Conservation (phyloP, 495 filamentous ascomycete genomes). For the Tuber indicum region DNA sequence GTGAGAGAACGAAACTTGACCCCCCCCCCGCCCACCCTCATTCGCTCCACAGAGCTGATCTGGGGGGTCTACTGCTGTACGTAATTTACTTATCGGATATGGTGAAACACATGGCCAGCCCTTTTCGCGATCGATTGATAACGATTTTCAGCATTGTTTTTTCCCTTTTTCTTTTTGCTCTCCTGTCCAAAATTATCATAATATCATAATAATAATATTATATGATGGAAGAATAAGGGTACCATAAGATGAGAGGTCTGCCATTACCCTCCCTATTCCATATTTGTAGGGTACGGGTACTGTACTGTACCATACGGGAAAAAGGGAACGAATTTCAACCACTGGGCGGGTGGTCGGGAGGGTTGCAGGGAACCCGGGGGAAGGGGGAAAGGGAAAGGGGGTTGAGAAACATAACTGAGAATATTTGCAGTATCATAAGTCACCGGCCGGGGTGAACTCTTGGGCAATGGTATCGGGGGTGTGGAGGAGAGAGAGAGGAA, state of each 20-base stretch:
- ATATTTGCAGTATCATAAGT: neutral
- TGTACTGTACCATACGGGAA: neutral
- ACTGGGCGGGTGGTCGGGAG: neutral
- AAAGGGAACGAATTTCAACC: neutral
- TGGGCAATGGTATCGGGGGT: neutral
- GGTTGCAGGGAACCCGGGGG: neutral
- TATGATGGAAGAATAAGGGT: neutral
- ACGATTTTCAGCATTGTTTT: neutral
- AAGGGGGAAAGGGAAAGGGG: neutral
- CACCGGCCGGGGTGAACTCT: neutral
- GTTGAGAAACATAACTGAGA: neutral
- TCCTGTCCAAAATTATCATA: neutral
- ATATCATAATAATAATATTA: too few species aligned
- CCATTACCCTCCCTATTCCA: neutral
- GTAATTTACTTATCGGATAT: slow-evolving; percentile 4
- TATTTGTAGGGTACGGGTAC: neutral
- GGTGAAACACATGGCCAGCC: neutral
- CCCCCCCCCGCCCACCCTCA: neutral
- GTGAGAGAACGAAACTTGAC: neutral
- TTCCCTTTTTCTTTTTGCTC: neutral
- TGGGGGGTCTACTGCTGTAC: neutral
- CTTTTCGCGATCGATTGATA: neutral
- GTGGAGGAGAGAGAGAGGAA: neutral
- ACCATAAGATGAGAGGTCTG: neutral
- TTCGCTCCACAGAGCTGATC: neutral